Evolutionary conservation across 768 basidiomycete genomes (phyloP), one percentile per base, ranked within the genome.

Genomic region (Wakefieldia striispora): DNA sequence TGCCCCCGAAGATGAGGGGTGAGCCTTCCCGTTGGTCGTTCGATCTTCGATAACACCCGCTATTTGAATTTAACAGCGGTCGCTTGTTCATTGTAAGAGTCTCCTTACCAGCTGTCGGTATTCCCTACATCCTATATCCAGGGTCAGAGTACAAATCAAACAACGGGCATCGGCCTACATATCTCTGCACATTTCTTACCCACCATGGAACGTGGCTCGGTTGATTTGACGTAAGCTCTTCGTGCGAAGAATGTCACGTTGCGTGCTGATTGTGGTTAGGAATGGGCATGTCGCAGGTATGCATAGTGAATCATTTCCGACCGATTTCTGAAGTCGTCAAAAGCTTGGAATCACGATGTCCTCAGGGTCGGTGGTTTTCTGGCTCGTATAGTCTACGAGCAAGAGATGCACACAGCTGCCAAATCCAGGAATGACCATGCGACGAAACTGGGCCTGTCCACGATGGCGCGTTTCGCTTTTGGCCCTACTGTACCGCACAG

Each of bases 121-220:
- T 26, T 29, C 1, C 23, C 36, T 29, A 45, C 7, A 41, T 17
- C 17, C 24, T 16, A n/a, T 26, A 16, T 33, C 27, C 39, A 90
- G 87, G 91, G 91, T 7, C 91, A 94, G 68, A 82, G 90, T 13
- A 95, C 91, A 3, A 84, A 77, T 3, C 94, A 97, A 68, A 95
- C 92, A 7, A 94, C 94, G 0, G 94, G 95, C 23, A 70, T 83
- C 26, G 75, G 74, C 2, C 71, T 76, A 0, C 81, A 85, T 46
- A 68, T 88, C 49, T 75, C 91, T 3, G 84, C 88, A 9, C 77
- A 93, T 6, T 97, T 97, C 64, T 93, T 97, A 43, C 91, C 93
- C 7, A 97, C 95, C 0, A 91, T 97, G 6, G 95, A 98, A 67
- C 80, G 95, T 56, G 93, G 97, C 67, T 85, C 88, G 0, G 86